Evolutionary conservation across 805 yeast genomes (phyloP).

Genomic region (Barnettozyma pratensis): DNA sequence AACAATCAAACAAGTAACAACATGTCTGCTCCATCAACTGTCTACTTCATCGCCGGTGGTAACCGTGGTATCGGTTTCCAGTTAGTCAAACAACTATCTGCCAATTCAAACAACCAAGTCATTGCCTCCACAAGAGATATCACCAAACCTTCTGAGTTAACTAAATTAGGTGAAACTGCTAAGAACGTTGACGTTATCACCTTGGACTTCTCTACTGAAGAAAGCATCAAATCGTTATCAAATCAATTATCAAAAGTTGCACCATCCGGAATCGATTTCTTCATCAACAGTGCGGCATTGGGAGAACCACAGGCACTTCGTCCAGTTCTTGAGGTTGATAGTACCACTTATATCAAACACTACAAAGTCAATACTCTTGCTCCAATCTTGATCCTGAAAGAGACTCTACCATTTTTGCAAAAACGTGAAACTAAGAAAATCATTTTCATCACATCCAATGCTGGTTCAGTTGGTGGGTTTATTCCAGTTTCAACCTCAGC

Average conservation of each 20-base stretch:
- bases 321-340: slow-evolving; percentile 1
- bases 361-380: slow-evolving; percentile 8
- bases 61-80: slow-evolving; percentile 8
- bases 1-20: background rate
- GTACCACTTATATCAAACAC: slow-evolving; percentile 2
- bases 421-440: slow-evolving; percentile 14
- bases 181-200: slow-evolving; percentile 6
- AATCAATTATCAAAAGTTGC: slow-evolving; percentile 2
- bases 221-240: slow-evolving; percentile 5
- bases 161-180: background rate
- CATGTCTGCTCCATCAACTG: background rate
- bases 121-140: slow-evolving; percentile 1
- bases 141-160: background rate
- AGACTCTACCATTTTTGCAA: slow-evolving; percentile 14
- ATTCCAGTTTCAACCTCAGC: slow-evolving; percentile 8
- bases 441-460: slow-evolving; percentile 20
- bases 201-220: slow-evolving; percentile 9
- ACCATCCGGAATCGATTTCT: slow-evolving; percentile 10
- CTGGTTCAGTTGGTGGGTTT: slow-evolving; percentile 19
- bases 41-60: slow-evolving; percentile 2
- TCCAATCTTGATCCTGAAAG: slow-evolving; percentile 7
- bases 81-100: background rate
- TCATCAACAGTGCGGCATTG: slow-evolving; percentile 15
- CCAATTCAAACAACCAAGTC: background rate
- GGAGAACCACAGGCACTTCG: background rate